Percentiles rank a stretch among this genome's conserved stretches.
Conservation (phyloP, 2,329 filamentous ascomycete species). For the Stenocarpella maydis region DNA sequence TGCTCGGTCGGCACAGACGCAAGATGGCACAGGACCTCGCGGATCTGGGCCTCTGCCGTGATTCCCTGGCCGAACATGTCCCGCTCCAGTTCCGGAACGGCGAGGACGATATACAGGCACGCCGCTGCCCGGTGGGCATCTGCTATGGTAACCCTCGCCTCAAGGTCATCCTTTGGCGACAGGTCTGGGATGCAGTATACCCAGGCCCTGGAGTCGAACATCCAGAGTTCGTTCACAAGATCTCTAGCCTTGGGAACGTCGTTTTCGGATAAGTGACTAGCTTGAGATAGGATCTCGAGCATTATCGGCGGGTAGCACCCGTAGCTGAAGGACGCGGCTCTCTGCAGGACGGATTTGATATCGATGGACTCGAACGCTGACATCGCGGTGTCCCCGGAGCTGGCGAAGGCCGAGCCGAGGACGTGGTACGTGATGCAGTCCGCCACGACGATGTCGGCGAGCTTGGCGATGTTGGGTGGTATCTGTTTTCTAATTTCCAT, state of each 20-base stretch:
- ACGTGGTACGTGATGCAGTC: slow-evolving; percentile 60
- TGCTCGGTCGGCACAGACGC: slow-evolving; percentile 57
- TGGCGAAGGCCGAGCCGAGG: slow-evolving; percentile 53
- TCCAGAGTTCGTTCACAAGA: slow-evolving; percentile 49
- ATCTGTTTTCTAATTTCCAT: slow-evolving; percentile 10
- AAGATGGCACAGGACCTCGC: slow-evolving; percentile 57
- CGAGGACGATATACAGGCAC: slow-evolving; percentile 56
- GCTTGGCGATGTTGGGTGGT: slow-evolving; percentile 42
- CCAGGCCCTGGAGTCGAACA: slow-evolving; percentile 53
- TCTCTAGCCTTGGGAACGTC: slow-evolving; percentile 42
- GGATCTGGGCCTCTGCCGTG: slow-evolving; percentile 46
- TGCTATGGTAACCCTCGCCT: slow-evolving; percentile 51
- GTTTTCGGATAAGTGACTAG: slow-evolving; percentile 49
- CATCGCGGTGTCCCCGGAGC: slow-evolving; percentile 37
- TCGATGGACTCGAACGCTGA: slow-evolving; percentile 48
- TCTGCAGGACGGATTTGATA: slow-evolving; percentile 48
- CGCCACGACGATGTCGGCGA: slow-evolving; percentile 56
- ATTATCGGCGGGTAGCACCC: slow-evolving; percentile 56
- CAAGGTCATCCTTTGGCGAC: slow-evolving; percentile 46
- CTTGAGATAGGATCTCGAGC: slow-evolving; percentile 53
- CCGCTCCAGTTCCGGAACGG: slow-evolving; percentile 38
- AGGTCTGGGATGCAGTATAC: slow-evolving; percentile 48
- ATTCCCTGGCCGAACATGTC: not conserved
- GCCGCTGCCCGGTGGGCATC: slow-evolving; percentile 53
- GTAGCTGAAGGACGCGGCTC: slow-evolving; percentile 55